Base-by-base conservation (phyloP, 768 basidiomycete genomes). In the Lactifluus subvellereus region DNA sequence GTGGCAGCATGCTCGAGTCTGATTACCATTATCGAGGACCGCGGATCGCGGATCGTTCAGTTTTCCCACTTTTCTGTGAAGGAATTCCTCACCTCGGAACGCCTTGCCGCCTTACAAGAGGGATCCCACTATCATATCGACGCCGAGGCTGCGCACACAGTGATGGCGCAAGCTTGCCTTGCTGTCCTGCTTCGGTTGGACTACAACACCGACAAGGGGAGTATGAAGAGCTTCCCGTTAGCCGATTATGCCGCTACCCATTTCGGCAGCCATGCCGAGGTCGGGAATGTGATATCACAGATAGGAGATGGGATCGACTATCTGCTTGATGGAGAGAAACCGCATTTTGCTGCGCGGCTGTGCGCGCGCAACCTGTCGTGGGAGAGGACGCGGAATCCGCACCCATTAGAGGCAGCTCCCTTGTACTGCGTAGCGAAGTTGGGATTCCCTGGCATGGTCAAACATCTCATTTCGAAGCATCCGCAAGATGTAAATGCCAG, bases 11-110 rank as follows among this genome's bases (percentile, higher is more conserved):
- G 50, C 27, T 60, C 59, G 4, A 60, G 40, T 43, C 35, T 53
- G 8, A 42, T 60, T 10, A 11, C 42, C 1, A 6, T 60, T 7
- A 27, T 60, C 20, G 14, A 22, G 4, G 6, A 45, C 14, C 0
- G n/a, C 11, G 40, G 32, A n/a, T 22, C n/a, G 6, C 59, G 51
- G 6, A 8, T 60, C 1, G 42, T 60, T 22, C 59, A 60, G 4
- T 60, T 60, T 30, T 32, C 59, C 0, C 59, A 60, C 40, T 52
- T 60, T 32, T 59, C 49, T 4, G 58, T 59, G 14, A 51, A 59
- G 32, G 50, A 59, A 7, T 59, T 32, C 13, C 33, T 59, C 11
- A 59, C 50, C 4, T 59, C 58, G 27, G 50, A 52, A 30, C 58
- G 45, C 20, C 57, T 58, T 16, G 33, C 57, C 4, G 16, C 43